These are phyloP conservation scores for Pharus latifolius DNA, from an alignment of 176 grass and related monocot species.

Conservation along the genomic window DNA sequence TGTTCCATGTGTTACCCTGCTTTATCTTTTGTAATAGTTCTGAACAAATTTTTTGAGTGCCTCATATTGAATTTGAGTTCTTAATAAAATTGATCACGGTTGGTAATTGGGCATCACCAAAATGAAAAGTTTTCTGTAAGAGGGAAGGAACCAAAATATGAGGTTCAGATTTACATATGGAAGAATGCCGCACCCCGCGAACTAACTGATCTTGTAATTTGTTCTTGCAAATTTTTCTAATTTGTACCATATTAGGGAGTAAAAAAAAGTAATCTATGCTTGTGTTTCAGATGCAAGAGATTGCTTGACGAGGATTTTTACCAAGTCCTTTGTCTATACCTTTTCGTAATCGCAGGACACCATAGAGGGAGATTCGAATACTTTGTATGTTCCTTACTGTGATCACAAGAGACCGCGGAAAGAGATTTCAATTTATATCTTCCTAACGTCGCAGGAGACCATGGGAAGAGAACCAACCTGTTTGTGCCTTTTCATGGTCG, in stretches of 20 bases:
- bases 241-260: neutral
- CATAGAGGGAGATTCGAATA: too few relatives aligned
- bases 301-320: too few relatives aligned
- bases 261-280: neutral
- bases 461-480: too few relatives aligned
- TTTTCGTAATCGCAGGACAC: too few relatives aligned
- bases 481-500: too few relatives aligned
- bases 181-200: slow-evolving; percentile 87
- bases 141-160: slow-evolving; percentile 97
- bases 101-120: slow-evolving; percentile 40
- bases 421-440: too few relatives aligned
- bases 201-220: slow-evolving; percentile 82
- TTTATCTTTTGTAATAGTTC: slow-evolving; percentile 1
- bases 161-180: slow-evolving; percentile 98
- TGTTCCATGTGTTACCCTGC: neutral
- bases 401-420: too few relatives aligned
- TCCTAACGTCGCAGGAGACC: too few relatives aligned
- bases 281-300: slow-evolving; percentile 82
- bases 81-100: neutral
- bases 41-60: neutral
- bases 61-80: too few relatives aligned
- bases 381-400: too few relatives aligned
- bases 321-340: too few relatives aligned
- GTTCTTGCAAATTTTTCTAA: neutral
- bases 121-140: slow-evolving; percentile 86